Evolutionary conservation across 495 filamentous ascomycete genomes (phyloP).

Genomic region (Pyronema domesticum): DNA sequence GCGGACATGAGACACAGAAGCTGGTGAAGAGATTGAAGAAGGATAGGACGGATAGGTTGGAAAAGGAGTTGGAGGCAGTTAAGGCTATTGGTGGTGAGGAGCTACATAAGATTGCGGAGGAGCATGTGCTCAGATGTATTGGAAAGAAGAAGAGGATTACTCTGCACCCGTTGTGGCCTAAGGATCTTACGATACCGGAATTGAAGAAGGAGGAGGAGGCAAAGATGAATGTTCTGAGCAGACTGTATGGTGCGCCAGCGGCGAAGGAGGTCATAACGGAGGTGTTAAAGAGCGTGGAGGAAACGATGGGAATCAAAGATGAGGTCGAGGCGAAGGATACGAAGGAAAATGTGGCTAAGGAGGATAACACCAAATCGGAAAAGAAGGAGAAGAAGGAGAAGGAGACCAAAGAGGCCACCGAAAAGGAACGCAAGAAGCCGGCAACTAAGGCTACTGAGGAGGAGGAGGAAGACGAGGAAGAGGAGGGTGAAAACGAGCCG

Average conservation of each 20-base stretch:
- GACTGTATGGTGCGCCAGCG: conserved; percentile 57
- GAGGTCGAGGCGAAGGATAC: conserved; percentile 12
- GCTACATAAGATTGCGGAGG: conserved; percentile 62
- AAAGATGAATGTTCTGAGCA: conserved; percentile 56
- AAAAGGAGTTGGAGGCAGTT: conserved; percentile 29
- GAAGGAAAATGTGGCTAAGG: conserved; percentile 23
- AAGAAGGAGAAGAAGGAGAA: neutral
- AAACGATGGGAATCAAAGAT: conserved; percentile 17
- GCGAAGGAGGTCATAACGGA: conserved; percentile 51
- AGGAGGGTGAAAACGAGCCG: conserved; percentile 6
- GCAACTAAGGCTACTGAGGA: neutral
- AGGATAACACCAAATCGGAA: neutral
- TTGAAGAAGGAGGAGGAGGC: conserved; percentile 33
- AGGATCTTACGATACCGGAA: conserved; percentile 30
- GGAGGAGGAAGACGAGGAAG: conserved; percentile 8
- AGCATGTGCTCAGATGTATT: conserved; percentile 53
- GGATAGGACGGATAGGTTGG: conserved; percentile 29
- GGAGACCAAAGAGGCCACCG: neutral
- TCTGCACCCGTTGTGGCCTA: conserved; percentile 43
- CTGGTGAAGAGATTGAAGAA: conserved; percentile 57
- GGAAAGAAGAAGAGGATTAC: conserved; percentile 42
- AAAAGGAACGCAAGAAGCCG: neutral
- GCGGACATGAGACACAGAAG: conserved; percentile 81
- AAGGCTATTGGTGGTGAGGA: conserved; percentile 29
- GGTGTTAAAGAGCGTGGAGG: conserved; percentile 43